phyloP scores from a whole-genome alignment of 1,139 yeast species.

The Taphrina confusa region DNA sequence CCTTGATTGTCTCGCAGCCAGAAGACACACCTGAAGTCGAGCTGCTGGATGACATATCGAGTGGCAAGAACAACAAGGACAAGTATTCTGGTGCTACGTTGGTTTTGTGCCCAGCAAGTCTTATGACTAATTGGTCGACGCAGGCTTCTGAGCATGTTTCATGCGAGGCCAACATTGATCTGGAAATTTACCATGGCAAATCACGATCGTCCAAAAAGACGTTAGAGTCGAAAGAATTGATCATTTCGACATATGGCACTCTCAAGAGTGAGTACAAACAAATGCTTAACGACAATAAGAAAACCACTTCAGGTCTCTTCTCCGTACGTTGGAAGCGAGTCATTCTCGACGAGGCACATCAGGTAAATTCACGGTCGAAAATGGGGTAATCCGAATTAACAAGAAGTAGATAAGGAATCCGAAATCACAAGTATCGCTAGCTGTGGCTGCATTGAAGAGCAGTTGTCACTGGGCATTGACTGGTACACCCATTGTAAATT shows the following conservation, averaged over 20 bases:
- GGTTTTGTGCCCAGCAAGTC: conserved; percentile 86
- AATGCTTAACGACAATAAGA: conserved; percentile 30
- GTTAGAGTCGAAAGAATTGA: conserved; percentile 50
- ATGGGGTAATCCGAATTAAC: not conserved
- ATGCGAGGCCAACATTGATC: conserved; percentile 43
- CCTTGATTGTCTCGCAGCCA: conserved; percentile 56
- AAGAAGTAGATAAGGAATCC: conserved; percentile 65
- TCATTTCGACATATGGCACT: conserved; percentile 87
- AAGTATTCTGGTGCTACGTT: conserved; percentile 63
- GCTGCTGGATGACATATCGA: not conserved
- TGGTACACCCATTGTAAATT: conserved; percentile 91
- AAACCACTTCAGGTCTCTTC: conserved; percentile 70
- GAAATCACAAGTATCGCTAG: conserved; percentile 77
- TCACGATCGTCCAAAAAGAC: conserved; percentile 48
- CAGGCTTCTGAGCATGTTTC: conserved; percentile 62
- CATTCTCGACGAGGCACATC: conserved; percentile 90
- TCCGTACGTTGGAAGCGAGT: conserved; percentile 75
- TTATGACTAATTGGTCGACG: conserved; percentile 84
- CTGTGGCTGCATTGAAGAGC: conserved; percentile 66
- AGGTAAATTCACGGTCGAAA: conserved; percentile 50
- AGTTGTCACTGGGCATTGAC: conserved; percentile 82
- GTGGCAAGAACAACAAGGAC: conserved; percentile 3
- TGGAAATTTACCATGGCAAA: conserved; percentile 69
- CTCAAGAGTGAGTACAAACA: conserved; percentile 60
- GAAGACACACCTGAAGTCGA: conserved; percentile 16